Percentiles rank a stretch among this genome's conserved stretches.
phyloP scores from a whole-genome alignment of 1,284 basidiomycete species.

The Tausonia pullulans region DNA sequence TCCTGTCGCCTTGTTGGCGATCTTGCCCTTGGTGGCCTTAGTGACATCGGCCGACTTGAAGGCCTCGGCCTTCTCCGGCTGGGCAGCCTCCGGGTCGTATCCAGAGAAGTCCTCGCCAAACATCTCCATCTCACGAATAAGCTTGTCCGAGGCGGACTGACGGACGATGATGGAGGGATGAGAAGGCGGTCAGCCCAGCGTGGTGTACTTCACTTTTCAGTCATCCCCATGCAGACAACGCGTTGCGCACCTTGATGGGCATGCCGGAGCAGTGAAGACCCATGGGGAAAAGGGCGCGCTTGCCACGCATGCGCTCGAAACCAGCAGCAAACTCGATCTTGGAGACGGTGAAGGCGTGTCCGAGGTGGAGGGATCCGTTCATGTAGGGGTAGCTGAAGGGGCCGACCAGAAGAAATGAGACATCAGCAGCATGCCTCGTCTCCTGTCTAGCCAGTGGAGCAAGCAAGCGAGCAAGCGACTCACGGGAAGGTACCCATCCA shows the following conservation, averaged over 20 bases:
- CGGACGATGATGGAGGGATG: neutral
- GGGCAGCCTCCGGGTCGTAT: slow-evolving; percentile 44
- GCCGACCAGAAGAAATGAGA: neutral
- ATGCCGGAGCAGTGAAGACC: slow-evolving; percentile 96
- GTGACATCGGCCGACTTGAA: slow-evolving; percentile 26
- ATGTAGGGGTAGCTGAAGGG: slow-evolving; percentile 88
- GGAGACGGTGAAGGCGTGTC: slow-evolving; percentile 96
- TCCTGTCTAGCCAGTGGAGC: neutral
- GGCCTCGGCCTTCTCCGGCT: slow-evolving; percentile 38
- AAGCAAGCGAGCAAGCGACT: neutral
- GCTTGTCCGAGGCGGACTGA: slow-evolving; percentile 89
- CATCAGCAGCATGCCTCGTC: neutral
- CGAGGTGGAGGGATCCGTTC: slow-evolving; percentile 95
- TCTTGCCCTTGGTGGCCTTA: slow-evolving; percentile 94
- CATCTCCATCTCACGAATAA: slow-evolving; percentile 91
- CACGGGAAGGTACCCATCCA: slow-evolving; percentile 69
- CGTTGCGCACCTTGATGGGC: slow-evolving; percentile 75
- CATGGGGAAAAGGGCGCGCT: slow-evolving; percentile 87
- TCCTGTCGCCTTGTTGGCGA: slow-evolving; percentile 85
- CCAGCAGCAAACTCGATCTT: slow-evolving; percentile 97
- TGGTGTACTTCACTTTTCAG: too few relatives aligned
- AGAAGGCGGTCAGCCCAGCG: neutral
- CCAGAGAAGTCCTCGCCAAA: slow-evolving; percentile 85
- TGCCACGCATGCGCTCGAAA: slow-evolving; percentile 90
- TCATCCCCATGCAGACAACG: neutral